Conservation (phyloP, 2,329 filamentous ascomycete genomes). For the Pseudonectria buxi region DNA sequence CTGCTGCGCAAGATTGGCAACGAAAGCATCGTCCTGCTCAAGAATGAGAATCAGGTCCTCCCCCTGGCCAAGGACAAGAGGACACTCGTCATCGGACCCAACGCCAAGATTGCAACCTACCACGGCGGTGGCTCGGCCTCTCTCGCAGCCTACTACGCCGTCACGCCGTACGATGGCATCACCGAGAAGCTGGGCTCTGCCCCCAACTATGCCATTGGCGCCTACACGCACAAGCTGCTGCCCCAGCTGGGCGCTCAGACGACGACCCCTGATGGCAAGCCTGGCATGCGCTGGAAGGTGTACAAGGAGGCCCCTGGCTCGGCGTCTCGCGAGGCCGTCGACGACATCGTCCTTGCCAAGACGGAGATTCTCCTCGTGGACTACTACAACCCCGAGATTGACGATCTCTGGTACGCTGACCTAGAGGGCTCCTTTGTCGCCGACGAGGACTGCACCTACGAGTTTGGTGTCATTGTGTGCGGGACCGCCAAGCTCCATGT, state of each 20-base stretch:
- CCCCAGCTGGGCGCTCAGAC: conserved; percentile 50
- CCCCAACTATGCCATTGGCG: conserved; percentile 51
- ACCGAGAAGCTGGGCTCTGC: conserved; percentile 39
- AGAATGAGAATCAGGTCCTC: conserved; percentile 60
- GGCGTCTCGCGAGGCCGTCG: conserved; percentile 42
- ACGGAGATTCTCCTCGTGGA: conserved; percentile 45
- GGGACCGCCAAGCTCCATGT: conserved; percentile 61
- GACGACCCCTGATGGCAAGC: conserved; percentile 44
- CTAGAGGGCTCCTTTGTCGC: conserved; percentile 55
- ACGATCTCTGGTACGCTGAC: conserved; percentile 52
- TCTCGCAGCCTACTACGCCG: conserved; percentile 55
- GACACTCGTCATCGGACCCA: conserved; percentile 51
- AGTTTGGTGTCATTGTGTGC: conserved; percentile 59
- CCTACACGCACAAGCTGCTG: conserved; percentile 58
- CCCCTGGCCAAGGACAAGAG: conserved; percentile 58
- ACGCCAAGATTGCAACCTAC: conserved; percentile 49
- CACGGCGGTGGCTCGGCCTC: conserved; percentile 62
- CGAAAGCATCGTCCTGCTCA: conserved; percentile 66
- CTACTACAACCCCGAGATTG: conserved; percentile 47
- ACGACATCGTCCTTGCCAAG: conserved; percentile 40
- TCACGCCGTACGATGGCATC: conserved; percentile 68
- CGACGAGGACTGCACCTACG: conserved; percentile 53
- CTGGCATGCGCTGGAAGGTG: conserved; percentile 55
- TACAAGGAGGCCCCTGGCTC: conserved; percentile 52
- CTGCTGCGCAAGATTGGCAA: conserved; percentile 60